These are phyloP conservation scores for Euphrasia arctica DNA, from an alignment of 305 asterid genomes.

Conservation along the genomic window DNA sequence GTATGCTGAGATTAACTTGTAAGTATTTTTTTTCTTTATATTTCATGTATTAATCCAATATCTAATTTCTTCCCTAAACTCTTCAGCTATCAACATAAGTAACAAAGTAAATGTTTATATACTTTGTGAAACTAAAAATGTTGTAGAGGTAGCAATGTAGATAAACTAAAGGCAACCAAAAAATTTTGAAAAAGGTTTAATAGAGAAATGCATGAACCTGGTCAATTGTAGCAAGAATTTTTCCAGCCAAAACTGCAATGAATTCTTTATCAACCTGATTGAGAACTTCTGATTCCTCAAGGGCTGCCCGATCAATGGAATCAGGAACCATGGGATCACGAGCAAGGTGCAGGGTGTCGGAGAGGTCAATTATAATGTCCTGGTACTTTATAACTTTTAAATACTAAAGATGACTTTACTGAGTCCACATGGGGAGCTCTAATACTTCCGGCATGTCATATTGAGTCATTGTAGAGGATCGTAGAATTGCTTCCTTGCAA, in stretches of 20 bases:
- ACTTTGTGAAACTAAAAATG: slow-evolving; percentile 17
- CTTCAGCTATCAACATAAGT: background rate
- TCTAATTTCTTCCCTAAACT: background rate
- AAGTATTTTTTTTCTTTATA: background rate
- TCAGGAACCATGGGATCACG: slow-evolving; percentile 69
- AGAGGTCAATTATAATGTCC: slow-evolving; percentile 63
- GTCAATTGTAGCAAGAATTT: slow-evolving; percentile 74
- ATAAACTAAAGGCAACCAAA: slow-evolving; percentile 10
- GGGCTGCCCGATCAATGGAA: slow-evolving; percentile 67
- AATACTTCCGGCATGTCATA: slow-evolving; percentile 31
- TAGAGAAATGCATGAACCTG: slow-evolving; percentile 56
- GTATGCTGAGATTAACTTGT: background rate
- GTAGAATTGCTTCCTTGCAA: slow-evolving; percentile 32
- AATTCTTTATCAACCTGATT: slow-evolving; percentile 91
- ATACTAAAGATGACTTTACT: slow-evolving; percentile 30
- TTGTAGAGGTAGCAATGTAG: slow-evolving; percentile 5
- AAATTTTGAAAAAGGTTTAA: slow-evolving; percentile 10
- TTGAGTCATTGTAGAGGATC: slow-evolving; percentile 38
- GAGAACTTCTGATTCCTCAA: slow-evolving; percentile 79
- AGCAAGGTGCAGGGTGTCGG: slow-evolving; percentile 58
- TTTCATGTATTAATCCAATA: background rate
- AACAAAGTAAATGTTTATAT: slow-evolving; percentile 4
- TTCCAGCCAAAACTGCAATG: slow-evolving; percentile 81
- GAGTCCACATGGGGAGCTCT: slow-evolving; percentile 31
- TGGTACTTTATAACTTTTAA: slow-evolving; percentile 36